These are phyloP conservation scores for Cucurbita pepo DNA, from an alignment of 306 rosid genomes.

Conservation along the genomic window DNA sequence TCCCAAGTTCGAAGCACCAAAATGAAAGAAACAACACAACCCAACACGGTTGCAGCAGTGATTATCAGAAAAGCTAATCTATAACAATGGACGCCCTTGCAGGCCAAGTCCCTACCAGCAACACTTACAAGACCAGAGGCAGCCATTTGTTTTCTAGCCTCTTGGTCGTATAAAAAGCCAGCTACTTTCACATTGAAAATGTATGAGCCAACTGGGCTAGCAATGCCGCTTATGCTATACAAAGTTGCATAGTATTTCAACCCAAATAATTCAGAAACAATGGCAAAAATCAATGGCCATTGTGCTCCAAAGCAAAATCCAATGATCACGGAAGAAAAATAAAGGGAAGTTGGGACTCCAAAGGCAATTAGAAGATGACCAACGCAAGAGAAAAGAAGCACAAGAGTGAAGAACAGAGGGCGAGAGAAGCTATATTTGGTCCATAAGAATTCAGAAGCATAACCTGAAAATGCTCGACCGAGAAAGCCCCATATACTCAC, in stretches of 20 bases:
- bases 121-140: not conserved
- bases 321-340: not conserved
- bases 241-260: conserved; percentile 3
- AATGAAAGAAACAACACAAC: not conserved
- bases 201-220: conserved; percentile 1
- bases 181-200: conserved; percentile 3
- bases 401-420: not conserved
- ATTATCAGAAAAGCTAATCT: not conserved
- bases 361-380: conserved; percentile 1
- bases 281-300: conserved; percentile 4
- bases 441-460: conserved; percentile 3
- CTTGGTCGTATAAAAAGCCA: conserved; percentile 2
- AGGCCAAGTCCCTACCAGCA: not conserved
- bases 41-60: not conserved
- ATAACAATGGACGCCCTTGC: not conserved
- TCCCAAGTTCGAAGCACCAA: conserved; percentile 1
- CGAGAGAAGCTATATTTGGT: not conserved
- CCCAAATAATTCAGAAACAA: conserved; percentile 4
- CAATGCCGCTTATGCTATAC: not conserved
- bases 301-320: conserved; percentile 4
- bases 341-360: not conserved
- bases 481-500: conserved; percentile 3
- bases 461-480: not conserved
- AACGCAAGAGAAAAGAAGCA: not conserved
- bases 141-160: conserved; percentile 3